Conservation (phyloP, 1,284 basidiomycete genomes). For the Sporisorium sorghi region DNA sequence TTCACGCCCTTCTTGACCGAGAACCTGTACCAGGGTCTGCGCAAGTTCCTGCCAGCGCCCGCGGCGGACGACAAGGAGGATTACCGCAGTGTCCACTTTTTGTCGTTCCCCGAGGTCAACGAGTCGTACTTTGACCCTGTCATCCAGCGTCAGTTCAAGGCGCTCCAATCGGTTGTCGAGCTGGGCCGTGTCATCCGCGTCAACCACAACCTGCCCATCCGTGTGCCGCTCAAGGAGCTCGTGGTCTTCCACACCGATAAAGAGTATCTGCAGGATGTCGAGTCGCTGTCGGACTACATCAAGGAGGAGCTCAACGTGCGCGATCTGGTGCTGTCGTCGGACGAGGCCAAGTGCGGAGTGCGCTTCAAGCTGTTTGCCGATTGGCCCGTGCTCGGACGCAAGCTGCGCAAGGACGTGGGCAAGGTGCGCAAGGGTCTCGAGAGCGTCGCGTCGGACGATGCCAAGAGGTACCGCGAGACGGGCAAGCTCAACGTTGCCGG, state of each 20-base stretch:
- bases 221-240: constrained; percentile 89
- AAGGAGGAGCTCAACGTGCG: constrained; percentile 95
- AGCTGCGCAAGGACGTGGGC: constrained; percentile 90
- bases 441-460: constrained; percentile 81
- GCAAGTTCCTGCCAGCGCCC: constrained; percentile 76
- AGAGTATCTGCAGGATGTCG: constrained; percentile 87
- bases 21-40: constrained; percentile 92
- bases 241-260: constrained; percentile 91
- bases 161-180: constrained; percentile 95
- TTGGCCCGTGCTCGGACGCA: constrained; percentile 93
- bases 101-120: constrained; percentile 91
- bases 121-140: constrained; percentile 95
- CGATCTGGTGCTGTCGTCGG: constrained; percentile 86
- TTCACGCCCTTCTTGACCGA: constrained; percentile 99
- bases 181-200: constrained; percentile 90
- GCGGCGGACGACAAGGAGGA: constrained; percentile 76
- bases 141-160: constrained; percentile 93
- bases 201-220: constrained; percentile 78
- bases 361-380: constrained; percentile 92
- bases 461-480: constrained; percentile 81
- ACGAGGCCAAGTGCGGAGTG: constrained; percentile 87
- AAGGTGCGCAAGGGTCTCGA: constrained; percentile 91
- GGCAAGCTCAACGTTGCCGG: constrained; percentile 89
- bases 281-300: constrained; percentile 87
- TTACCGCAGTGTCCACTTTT: constrained; percentile 92